Evolutionary conservation across 441 rosid species (phyloP).

Genomic region (Manihot esculenta): DNA sequence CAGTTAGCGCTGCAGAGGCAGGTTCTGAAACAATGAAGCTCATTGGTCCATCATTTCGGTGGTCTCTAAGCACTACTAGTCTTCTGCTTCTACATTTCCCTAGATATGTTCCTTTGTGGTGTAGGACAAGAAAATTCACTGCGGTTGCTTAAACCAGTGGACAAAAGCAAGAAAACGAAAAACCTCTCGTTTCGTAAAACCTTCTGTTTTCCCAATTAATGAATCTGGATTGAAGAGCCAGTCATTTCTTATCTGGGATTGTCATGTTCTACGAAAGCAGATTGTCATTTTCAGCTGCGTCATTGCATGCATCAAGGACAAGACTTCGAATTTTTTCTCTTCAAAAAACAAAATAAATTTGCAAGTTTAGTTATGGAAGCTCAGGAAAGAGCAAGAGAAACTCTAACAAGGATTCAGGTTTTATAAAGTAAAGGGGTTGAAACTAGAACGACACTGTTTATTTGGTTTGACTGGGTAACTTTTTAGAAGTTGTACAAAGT

Average conservation of each 20-base stretch:
- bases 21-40: conserved; percentile 9
- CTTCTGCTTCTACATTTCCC: conserved; percentile 6
- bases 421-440: no score
- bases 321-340: neutral
- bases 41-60: conserved; percentile 17
- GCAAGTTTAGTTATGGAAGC: no score
- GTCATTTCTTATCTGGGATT: conserved; percentile 5
- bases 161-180: neutral
- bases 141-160: neutral
- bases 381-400: no score
- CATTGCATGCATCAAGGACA: neutral
- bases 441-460: no score
- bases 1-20: conserved; percentile 15
- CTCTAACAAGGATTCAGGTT: no score
- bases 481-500: no score
- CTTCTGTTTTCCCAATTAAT: no score
- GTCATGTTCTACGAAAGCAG: neutral
- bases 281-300: neutral
- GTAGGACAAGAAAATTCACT: neutral
- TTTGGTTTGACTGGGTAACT: no score
- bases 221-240: neutral
- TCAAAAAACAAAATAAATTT: neutral
- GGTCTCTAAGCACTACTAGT: neutral
- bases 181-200: no score
- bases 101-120: conserved; percentile 5